Evolutionary conservation across 495 filamentous ascomycete genomes (phyloP).

Genomic region (Friedmanniomyces endolithicus): DNA sequence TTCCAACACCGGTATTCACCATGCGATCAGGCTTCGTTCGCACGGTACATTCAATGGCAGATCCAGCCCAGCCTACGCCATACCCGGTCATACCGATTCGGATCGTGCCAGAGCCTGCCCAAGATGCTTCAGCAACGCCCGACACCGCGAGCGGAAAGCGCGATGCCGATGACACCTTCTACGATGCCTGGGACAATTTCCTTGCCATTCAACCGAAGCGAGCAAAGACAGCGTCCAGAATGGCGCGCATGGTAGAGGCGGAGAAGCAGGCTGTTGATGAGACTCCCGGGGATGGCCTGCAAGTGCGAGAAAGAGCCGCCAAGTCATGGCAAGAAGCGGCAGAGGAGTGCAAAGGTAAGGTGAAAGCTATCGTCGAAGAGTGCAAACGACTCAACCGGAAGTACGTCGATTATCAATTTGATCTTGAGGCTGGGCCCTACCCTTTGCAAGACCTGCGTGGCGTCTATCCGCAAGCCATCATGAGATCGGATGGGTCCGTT

Average conservation of each 20-base stretch:
- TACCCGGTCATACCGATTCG: slow-evolving; percentile 8
- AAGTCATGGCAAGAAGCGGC: slow-evolving; percentile 55
- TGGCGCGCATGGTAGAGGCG: not conserved
- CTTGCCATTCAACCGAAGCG: slow-evolving; percentile 16
- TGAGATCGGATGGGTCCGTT: not conserved
- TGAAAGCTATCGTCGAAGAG: slow-evolving; percentile 70
- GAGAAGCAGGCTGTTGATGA: slow-evolving; percentile 2
- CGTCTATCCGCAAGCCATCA: slow-evolving; percentile 5
- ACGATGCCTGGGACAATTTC: slow-evolving; percentile 17
- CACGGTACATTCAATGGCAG: not conserved
- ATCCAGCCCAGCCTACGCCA: slow-evolving; percentile 12
- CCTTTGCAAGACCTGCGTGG: slow-evolving; percentile 16
- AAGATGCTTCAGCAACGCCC: not conserved
- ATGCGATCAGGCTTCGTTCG: not conserved
- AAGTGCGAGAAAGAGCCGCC: slow-evolving; percentile 6
- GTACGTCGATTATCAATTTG: slow-evolving; percentile 80
- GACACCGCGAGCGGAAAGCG: not conserved
- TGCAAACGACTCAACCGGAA: slow-evolving; percentile 78
- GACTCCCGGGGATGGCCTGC: slow-evolving; percentile 7
- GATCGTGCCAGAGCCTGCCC: not conserved
- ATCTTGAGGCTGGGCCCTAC: slow-evolving; percentile 41
- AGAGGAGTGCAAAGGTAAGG: slow-evolving; percentile 55
- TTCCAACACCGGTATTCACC: not conserved
- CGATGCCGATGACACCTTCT: slow-evolving; percentile 3
- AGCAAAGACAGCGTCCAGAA: not conserved